Evolutionary conservation across 2,329 filamentous ascomycete genomes (phyloP).

Genomic region (Cladosporium phlei): DNA sequence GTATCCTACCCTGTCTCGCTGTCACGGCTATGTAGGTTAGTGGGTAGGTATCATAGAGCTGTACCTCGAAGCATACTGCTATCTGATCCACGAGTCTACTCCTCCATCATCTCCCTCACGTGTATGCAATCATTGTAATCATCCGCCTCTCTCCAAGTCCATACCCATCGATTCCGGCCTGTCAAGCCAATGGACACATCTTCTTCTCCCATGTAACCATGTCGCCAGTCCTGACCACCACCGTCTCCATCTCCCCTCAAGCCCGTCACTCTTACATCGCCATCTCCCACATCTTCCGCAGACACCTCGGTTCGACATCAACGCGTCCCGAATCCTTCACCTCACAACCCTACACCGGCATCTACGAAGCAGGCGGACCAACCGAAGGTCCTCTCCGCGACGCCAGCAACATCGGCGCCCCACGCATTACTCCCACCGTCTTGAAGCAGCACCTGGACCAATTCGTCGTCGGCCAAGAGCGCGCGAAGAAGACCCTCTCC

Average conservation of each 20-base stretch:
- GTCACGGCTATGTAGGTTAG: too few relatives aligned
- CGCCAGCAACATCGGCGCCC: slow-evolving; percentile 53
- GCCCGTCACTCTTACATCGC: slow-evolving; percentile 39
- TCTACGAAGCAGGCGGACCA: slow-evolving; percentile 59
- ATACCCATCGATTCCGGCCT: too few relatives aligned
- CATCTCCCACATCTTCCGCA: slow-evolving; percentile 29
- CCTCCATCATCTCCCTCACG: too few relatives aligned
- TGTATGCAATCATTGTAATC: too few relatives aligned
- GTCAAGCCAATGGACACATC: too few relatives aligned
- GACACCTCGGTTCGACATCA: slow-evolving; percentile 9
- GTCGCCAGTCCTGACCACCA: slow-evolving; percentile 23
- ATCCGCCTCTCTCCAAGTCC: neutral
- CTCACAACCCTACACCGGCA: slow-evolving; percentile 57
- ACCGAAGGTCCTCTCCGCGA: slow-evolving; percentile 60
- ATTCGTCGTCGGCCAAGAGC: slow-evolving; percentile 93
- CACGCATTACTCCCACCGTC: slow-evolving; percentile 56
- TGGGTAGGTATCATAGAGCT: too few relatives aligned
- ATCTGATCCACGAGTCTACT: too few relatives aligned
- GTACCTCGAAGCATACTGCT: too few relatives aligned
- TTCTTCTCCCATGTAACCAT: too few relatives aligned
- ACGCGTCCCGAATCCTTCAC: slow-evolving; percentile 41
- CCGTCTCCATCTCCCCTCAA: slow-evolving; percentile 35
- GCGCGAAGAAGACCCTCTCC: slow-evolving; percentile 88
- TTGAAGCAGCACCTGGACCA: slow-evolving; percentile 90
- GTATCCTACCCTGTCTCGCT: too few relatives aligned